Evolutionary conservation across 371 early-diverging fungal species (phyloP).

Genomic region (Rhizopus sp.): DNA sequence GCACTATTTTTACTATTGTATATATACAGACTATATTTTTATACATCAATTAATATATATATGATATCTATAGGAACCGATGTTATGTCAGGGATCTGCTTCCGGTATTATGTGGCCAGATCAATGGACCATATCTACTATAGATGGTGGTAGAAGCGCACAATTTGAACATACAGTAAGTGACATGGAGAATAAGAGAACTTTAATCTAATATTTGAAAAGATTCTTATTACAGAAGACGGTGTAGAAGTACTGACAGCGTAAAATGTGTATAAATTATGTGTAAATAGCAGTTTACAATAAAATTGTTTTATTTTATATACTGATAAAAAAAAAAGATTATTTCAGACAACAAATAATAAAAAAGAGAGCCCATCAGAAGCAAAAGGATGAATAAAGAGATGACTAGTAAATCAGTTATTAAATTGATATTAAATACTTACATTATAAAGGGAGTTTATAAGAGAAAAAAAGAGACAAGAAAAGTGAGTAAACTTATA

Average conservation of each 20-base stretch:
- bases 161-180: conserved; percentile 68
- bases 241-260: conserved; percentile 77
- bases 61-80: conserved; percentile 56
- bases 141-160: conserved; percentile 84
- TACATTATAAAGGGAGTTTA: too few species aligned
- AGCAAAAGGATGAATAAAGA: too few species aligned
- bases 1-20: conserved; percentile 86
- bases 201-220: conserved; percentile 31
- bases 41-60: not conserved
- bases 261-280: not conserved
- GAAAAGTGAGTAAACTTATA: too few species aligned
- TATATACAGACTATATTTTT: not conserved
- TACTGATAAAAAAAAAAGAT: too few species aligned
- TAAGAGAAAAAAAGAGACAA: too few species aligned
- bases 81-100: conserved; percentile 79
- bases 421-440: too few species aligned
- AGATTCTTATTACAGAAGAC: conserved; percentile 63
- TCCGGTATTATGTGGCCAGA: conserved; percentile 82
- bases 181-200: not conserved
- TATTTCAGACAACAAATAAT: too few species aligned
- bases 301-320: not conserved
- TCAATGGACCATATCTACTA: conserved; percentile 83
- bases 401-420: too few species aligned
- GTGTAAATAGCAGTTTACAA: too few species aligned
- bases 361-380: too few species aligned